Base-by-base conservation (phyloP, 306 rosid genomes). In the Malus orientalis region DNA sequence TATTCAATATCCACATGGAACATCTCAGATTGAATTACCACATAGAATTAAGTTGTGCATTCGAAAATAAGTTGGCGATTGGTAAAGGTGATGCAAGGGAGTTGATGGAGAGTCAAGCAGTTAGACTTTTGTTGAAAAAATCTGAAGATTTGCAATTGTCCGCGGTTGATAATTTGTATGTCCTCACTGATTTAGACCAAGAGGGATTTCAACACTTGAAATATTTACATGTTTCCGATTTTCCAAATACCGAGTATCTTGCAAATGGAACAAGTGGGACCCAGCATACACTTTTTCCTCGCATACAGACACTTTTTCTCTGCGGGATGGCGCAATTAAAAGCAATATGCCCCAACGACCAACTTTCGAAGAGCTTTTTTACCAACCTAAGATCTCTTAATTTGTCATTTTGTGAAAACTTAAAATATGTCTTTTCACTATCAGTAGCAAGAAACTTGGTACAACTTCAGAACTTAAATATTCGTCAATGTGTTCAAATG, bases 201-300 rank as follows among this genome's bases (percentile, higher is more conserved):
- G 66, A 60, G 0, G 36, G 66, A 25, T 60, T 60, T 12, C 66
- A 60, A 25, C 1, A 60, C 1, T 5, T 60, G 7, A 12, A 60
- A 5, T 0, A 0, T 60, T 6, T 4, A 4, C 0, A 10, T 23
- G 3, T 55, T 2, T 0, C 0, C 0, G 0, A 0, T 0, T 22
- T 4, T 25, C 18, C 4, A 5, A 0, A 2, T 14, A 60, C 0
- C 6, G 20, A 60, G 32, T 60, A 60, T 14, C 33, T 60, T 25
- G 19, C 15, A 60, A 12, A 60, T 25, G 66, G 36, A 13, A 25
- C 36, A 25, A 25, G 8, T 60, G 14, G 3, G 8, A 59, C 0
- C 0, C 16, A 59, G 1, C 64, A 22, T 0, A 22, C 16, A 11
- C 16, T 2, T 8, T 59, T 59, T 13, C 32, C 64, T 59, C 1